phyloP scores from a whole-genome alignment of 352 stramenopile genomes.

The Phytophthora kernoviae region DNA sequence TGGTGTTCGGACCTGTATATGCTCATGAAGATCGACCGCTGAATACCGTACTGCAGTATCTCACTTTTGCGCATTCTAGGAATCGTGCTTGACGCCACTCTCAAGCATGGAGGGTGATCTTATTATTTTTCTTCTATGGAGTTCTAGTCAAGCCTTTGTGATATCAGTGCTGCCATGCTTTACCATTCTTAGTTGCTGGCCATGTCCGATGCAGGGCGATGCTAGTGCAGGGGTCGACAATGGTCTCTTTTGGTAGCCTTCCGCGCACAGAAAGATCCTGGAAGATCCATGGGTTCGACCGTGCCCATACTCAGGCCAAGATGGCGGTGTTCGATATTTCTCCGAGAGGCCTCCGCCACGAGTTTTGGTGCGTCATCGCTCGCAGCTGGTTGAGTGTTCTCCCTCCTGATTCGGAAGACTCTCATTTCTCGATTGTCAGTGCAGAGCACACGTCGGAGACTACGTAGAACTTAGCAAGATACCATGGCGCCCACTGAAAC shows the following conservation, averaged over 20 bases:
- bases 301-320: background rate
- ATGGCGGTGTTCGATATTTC: constrained; percentile 1
- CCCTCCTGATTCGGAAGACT: background rate
- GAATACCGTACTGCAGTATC: too few species aligned
- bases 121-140: too few species aligned
- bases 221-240: too few species aligned
- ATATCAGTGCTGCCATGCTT: too few species aligned
- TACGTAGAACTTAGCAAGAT: constrained; percentile 1
- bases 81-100: too few species aligned
- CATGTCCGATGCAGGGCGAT: too few species aligned
- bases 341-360: background rate
- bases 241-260: background rate
- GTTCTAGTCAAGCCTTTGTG: too few species aligned
- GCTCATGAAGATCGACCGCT: too few species aligned
- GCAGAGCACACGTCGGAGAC: constrained; percentile 1
- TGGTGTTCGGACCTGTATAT: too few species aligned
- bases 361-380: background rate
- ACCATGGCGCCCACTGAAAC: constrained; percentile 34
- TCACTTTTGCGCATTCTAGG: too few species aligned
- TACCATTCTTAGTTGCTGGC: too few species aligned
- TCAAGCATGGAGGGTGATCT: too few species aligned
- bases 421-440: constrained; percentile 30
- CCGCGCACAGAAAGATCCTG: background rate
- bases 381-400: background rate
- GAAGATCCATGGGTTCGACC: background rate